These are phyloP conservation scores for Brachypodium distachyon DNA, from an alignment of 202 grass and related monocot genomes.

Conservation along the genomic window DNA sequence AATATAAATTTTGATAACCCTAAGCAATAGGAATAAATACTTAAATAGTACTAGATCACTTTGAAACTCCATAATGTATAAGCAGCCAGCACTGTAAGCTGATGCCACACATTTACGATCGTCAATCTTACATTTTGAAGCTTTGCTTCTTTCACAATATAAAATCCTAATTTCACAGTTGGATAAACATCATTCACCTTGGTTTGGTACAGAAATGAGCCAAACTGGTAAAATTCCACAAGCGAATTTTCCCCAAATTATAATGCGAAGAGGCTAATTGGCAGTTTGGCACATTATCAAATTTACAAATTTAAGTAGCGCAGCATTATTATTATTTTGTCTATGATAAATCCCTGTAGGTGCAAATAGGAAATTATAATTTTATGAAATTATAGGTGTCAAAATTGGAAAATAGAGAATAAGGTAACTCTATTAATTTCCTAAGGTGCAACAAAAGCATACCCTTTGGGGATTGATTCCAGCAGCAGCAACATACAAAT, in stretches of 20 bases:
- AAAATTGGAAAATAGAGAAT: constrained; percentile 4
- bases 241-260: background rate
- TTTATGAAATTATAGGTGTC: background rate
- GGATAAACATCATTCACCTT: background rate
- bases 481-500: constrained; percentile 96
- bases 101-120: background rate
- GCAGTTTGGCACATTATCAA: no score
- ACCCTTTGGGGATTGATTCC: constrained; percentile 99
- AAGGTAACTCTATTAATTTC: background rate
- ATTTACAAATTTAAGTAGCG: constrained; percentile 8
- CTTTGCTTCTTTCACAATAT: background rate
- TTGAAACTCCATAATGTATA: background rate
- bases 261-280: background rate
- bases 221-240: background rate
- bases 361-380: background rate
- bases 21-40: no score
- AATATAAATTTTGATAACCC: background rate
- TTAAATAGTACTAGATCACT: background rate
- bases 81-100: background rate
- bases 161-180: background rate
- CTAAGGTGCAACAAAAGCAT: constrained; percentile 21
- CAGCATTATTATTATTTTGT: background rate
- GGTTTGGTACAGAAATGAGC: background rate
- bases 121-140: background rate
- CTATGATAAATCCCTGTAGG: background rate